phyloP scores from a whole-genome alignment of 164 flowering plant genomes.

The Saururus chinensis region DNA sequence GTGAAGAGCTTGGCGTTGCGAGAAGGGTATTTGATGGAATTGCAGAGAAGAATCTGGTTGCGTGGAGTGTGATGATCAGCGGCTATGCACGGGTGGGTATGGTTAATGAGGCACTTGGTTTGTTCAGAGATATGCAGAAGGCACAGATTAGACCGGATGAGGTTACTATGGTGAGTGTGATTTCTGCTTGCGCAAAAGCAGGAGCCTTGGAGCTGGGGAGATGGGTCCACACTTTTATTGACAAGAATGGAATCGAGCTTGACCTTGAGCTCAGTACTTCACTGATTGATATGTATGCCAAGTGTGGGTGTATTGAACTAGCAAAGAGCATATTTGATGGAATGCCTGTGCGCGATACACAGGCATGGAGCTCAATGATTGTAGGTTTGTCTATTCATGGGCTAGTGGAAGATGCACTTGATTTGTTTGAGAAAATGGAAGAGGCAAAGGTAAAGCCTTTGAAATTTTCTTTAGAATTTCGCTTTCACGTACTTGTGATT shows the following conservation, averaged over 20 bases:
- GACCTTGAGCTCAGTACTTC: conserved; percentile 42
- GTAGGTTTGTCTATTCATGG: conserved; percentile 38
- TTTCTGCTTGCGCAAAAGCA: conserved; percentile 31
- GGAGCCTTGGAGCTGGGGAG: conserved; percentile 41
- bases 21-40: conserved; percentile 35
- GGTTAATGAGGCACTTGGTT: conserved; percentile 26
- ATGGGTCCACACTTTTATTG: conserved; percentile 37
- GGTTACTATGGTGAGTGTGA: conserved; percentile 40
- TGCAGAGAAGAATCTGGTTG: conserved; percentile 27
- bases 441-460: conserved; percentile 22
- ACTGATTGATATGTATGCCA: conserved; percentile 41
- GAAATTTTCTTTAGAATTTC: no score
- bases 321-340: conserved; percentile 26
- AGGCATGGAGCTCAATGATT: conserved; percentile 46
- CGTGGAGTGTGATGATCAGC: conserved; percentile 41
- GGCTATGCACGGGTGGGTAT: conserved; percentile 31
- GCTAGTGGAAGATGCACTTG: conserved; percentile 33
- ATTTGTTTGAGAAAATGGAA: conserved; percentile 23
- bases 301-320: conserved; percentile 36
- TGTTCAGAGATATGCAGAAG: conserved; percentile 40
- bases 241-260: conserved; percentile 14
- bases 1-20: conserved; percentile 27
- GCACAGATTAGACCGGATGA: conserved; percentile 28
- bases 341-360: conserved; percentile 29
- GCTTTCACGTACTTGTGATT: no score